Evolutionary conservation across 306 rosid genomes (phyloP).

Genomic region (Fragaria nilgerrensis): DNA sequence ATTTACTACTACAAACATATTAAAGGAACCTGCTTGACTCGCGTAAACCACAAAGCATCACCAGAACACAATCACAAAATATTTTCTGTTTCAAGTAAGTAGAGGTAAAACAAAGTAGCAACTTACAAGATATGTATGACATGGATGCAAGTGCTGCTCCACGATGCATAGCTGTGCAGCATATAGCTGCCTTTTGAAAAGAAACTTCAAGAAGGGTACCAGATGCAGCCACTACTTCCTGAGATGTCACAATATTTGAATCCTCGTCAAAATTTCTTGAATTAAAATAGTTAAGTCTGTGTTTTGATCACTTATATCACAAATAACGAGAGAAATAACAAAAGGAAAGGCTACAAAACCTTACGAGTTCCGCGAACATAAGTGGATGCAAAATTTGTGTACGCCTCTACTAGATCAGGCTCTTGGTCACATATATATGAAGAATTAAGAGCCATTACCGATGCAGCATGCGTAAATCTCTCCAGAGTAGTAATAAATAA

Average conservation of each 20-base stretch:
- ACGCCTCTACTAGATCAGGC: constrained; percentile 98
- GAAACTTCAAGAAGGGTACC: constrained; percentile 86
- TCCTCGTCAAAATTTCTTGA: not conserved
- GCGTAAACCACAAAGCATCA: not conserved
- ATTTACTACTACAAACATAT: not conserved
- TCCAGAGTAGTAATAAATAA: constrained; percentile 76
- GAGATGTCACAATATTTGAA: constrained; percentile 28
- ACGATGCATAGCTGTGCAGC: constrained; percentile 99
- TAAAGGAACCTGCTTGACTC: not conserved
- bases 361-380: constrained; percentile 70
- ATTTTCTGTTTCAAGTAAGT: not conserved
- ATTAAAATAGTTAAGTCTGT: not conserved
- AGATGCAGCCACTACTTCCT: constrained; percentile 74
- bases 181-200: constrained; percentile 87
- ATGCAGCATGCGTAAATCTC: constrained; percentile 82
- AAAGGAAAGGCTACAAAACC: constrained; percentile 39
- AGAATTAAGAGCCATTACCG: constrained; percentile 88
- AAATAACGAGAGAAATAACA: not conserved
- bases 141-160: constrained; percentile 97
- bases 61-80: not conserved
- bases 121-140: constrained; percentile 94
- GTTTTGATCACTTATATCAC: not conserved
- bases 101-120: constrained; percentile 11
- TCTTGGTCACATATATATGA: constrained; percentile 97
- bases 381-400: constrained; percentile 84